phyloP scores from a whole-genome alignment of 805 yeast species.

The Komagataella populi region DNA sequence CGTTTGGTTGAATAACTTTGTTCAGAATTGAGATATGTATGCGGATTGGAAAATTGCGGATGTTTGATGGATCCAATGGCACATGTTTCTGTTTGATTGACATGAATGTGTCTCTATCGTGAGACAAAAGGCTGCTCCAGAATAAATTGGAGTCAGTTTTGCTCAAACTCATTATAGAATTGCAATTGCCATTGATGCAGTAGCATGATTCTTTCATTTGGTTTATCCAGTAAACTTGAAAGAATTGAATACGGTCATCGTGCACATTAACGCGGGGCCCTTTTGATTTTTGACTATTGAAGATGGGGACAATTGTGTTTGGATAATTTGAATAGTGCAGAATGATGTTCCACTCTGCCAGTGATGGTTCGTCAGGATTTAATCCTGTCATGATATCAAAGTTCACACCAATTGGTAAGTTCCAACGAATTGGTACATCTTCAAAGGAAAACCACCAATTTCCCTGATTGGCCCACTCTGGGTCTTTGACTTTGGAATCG shows the following conservation, averaged over 20 bases:
- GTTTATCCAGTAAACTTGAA: conserved; percentile 52
- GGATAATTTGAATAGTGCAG: conserved; percentile 32
- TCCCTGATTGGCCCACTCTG: conserved; percentile 6
- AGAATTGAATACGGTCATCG: conserved; percentile 8
- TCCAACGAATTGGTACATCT: conserved; percentile 59
- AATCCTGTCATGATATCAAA: conserved; percentile 38
- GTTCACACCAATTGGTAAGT: conserved; percentile 58
- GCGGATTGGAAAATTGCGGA: conserved; percentile 9
- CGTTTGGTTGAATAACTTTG: conserved; percentile 19
- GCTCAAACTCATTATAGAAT: conserved; percentile 66
- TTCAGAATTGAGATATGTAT: conserved; percentile 14
- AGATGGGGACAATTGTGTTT: conserved; percentile 26
- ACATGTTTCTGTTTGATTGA: conserved; percentile 15
- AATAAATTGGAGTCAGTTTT: conserved; percentile 42
- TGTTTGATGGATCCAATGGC: conserved; percentile 10
- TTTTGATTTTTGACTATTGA: conserved; percentile 5
- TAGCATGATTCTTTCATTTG: conserved; percentile 75
- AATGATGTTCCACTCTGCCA: conserved; percentile 28
- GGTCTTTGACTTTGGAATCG: conserved; percentile 13
- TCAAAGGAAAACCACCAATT: conserved; percentile 60
- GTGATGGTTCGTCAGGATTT: conserved; percentile 13
- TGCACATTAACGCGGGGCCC: neutral
- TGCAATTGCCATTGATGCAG: conserved; percentile 65
- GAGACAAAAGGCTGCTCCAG: conserved; percentile 33
- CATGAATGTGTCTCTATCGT: neutral